Base-by-base conservation (phyloP, 768 basidiomycete genomes). In the Rhizopogon sp. region DNA sequence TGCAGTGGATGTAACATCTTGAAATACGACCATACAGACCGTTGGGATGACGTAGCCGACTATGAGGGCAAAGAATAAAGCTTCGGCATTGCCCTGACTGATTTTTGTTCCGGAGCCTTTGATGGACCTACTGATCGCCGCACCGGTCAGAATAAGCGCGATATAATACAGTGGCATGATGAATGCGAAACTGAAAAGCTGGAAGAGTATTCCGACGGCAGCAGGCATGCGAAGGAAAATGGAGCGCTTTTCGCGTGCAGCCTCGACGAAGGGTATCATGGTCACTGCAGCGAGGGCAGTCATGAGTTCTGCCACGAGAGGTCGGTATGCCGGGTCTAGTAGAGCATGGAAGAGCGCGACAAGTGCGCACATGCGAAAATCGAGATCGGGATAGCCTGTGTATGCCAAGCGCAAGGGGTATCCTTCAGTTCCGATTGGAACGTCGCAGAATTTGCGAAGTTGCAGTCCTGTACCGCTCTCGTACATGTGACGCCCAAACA, bases 151-250 rank as follows among this genome's bases (percentile, higher is more conserved):
- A 55, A 79, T 68, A 65, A 79, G 76, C 37, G 69, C 52, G 33
- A 80, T 65, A 71, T 75, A 76, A 55, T 82, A 84, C 2, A 82
- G 29, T 13, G 82, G 77, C 44, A 76, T 68, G 44, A 72, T 66
- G 39, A 74, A 64, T 14, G 74, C 82, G 55, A 78, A 60, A n/a
- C 78, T 71, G 16, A 70, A 57, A 8, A 69, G 47, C 59, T 83
- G 81, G 43, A 63, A 70, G 6, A 77, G 57, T 9, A 79, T 60
- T 10, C 76, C 71, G 57, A 78, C 68, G 16, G 74, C 47, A 31
- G 75, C 61, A 22, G 81, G 80, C 25, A 72, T 70, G 22, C 73
- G 70, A 31, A 83, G 63, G 39, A 72, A 35, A 13, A 60, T 46
- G 35, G 68, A 71, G 11, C 69, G 70, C 5, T 70, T 67, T 3